phyloP scores from a whole-genome alignment of 2,329 filamentous ascomycete species.

The Colletotrichum tamarilloi region DNA sequence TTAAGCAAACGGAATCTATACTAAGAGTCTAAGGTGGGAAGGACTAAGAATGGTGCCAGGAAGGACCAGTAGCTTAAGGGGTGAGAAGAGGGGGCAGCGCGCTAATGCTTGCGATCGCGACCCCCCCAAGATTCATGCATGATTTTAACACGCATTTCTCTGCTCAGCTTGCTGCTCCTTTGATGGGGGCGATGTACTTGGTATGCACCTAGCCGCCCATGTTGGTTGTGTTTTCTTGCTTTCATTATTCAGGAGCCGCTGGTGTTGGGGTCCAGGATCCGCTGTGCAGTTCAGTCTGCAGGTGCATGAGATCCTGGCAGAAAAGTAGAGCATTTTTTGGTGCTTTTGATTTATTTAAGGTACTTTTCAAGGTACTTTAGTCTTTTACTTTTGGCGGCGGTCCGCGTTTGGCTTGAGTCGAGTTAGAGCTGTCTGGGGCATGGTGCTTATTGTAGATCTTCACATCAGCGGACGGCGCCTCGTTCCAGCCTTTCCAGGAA shows the following conservation, averaged over 20 bases:
- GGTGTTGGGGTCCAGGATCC: not conserved
- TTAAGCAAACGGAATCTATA: too few relatives aligned
- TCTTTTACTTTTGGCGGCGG: not conserved
- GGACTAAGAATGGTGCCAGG: too few relatives aligned
- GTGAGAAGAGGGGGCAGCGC: not conserved
- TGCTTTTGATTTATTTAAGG: too few relatives aligned
- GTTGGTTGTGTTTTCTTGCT: not conserved
- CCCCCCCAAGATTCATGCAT: not conserved
- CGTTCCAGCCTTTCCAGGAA: not conserved
- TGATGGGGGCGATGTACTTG: not conserved
- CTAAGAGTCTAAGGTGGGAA: too few relatives aligned
- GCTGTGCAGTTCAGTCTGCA: not conserved
- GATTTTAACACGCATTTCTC: not conserved
- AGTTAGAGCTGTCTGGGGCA: not conserved
- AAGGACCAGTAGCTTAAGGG: not conserved
- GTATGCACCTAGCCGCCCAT: not conserved
- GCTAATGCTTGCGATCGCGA: not conserved
- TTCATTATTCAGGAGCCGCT: not conserved
- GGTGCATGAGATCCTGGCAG: not conserved
- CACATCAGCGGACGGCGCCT: not conserved
- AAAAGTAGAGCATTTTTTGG: not conserved
- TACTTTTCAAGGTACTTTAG: not conserved
- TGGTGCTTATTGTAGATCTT: not conserved
- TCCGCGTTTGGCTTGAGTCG: not conserved
- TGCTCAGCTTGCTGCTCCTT: too few relatives aligned